Conservation (phyloP, 108 stramenopile genomes). For the Aurantiochytrium sp. region DNA sequence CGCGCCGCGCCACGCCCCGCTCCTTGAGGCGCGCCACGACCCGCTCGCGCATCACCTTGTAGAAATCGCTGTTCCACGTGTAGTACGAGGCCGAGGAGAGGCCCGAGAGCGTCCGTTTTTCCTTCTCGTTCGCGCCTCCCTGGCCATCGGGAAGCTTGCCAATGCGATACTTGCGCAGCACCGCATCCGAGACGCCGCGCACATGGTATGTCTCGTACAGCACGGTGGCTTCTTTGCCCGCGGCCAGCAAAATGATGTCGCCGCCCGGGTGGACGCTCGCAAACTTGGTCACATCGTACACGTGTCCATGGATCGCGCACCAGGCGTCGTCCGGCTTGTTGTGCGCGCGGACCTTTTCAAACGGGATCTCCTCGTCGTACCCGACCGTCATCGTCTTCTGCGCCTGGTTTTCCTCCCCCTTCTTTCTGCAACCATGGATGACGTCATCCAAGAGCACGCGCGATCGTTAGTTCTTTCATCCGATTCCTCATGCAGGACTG, state of each 20-base stretch:
- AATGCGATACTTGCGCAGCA: neutral
- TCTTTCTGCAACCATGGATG: too few species aligned
- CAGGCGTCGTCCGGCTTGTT: slow-evolving; percentile 6
- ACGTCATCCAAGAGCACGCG: too few species aligned
- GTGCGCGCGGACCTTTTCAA: neutral
- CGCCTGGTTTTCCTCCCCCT: neutral
- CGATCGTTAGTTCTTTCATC: too few species aligned
- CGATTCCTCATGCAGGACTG: too few species aligned
- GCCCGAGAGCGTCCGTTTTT: slow-evolving; percentile 34
- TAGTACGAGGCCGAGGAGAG: slow-evolving; percentile 34
- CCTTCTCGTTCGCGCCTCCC: slow-evolving; percentile 16
- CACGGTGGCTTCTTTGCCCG: slow-evolving; percentile 50
- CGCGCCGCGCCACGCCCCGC: slow-evolving; percentile 28
- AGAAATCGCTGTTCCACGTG: slow-evolving; percentile 46
- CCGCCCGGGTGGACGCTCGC: slow-evolving; percentile 48
- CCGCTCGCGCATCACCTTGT: slow-evolving; percentile 30
- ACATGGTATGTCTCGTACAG: slow-evolving; percentile 55
- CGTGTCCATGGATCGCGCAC: neutral
- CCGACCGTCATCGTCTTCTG: neutral
- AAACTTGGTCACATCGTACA: slow-evolving; percentile 20
- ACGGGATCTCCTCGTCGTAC: neutral
- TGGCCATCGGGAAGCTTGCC: slow-evolving; percentile 1
- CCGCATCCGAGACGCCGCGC: slow-evolving; percentile 27
- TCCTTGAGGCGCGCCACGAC: slow-evolving; percentile 38
- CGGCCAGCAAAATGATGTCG: slow-evolving; percentile 44